Evolutionary conservation across 129 eudicot genomes (phyloP).

Genomic region (Artemisia argyi): DNA sequence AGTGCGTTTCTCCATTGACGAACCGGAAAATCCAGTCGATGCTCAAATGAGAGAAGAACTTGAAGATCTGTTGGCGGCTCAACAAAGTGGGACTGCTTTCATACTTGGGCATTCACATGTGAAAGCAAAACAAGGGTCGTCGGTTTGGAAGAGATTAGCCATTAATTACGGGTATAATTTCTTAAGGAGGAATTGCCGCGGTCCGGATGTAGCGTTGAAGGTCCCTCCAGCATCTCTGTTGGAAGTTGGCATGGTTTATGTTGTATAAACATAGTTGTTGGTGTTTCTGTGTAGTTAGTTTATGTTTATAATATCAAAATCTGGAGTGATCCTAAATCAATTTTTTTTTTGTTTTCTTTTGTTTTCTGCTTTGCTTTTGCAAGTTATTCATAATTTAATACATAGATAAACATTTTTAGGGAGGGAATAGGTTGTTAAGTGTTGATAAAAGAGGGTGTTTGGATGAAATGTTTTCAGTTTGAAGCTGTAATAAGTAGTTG

Average conservation of each 20-base stretch:
- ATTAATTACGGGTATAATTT: constrained; percentile 76
- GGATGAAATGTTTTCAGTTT: too few relatives aligned
- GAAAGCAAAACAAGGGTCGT: constrained; percentile 85
- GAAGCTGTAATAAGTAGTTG: too few relatives aligned
- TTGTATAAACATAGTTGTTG: constrained; percentile 42
- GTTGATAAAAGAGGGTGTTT: too few relatives aligned
- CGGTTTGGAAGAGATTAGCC: constrained; percentile 61
- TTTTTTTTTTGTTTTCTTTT: neutral
- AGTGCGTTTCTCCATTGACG: constrained; percentile 55
- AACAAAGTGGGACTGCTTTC: constrained; percentile 80
- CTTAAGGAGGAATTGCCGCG: constrained; percentile 76
- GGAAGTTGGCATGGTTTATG: constrained; percentile 95
- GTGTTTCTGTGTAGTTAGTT: constrained; percentile 20
- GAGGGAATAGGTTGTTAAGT: too few relatives aligned
- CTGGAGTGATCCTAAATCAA: neutral
- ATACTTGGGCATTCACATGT: constrained; percentile 84
- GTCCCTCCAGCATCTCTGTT: constrained; percentile 83
- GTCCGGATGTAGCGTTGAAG: constrained; percentile 64
- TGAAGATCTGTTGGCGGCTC: constrained; percentile 62
- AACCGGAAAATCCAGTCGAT: constrained; percentile 26
- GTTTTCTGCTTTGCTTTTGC: neutral
- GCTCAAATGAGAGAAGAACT: constrained; percentile 54
- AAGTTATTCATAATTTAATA: neutral
- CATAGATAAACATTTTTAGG: neutral
- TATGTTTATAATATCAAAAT: constrained; percentile 28